phyloP scores from a whole-genome alignment of 306 rosid species.

The Sicyos edulis region DNA sequence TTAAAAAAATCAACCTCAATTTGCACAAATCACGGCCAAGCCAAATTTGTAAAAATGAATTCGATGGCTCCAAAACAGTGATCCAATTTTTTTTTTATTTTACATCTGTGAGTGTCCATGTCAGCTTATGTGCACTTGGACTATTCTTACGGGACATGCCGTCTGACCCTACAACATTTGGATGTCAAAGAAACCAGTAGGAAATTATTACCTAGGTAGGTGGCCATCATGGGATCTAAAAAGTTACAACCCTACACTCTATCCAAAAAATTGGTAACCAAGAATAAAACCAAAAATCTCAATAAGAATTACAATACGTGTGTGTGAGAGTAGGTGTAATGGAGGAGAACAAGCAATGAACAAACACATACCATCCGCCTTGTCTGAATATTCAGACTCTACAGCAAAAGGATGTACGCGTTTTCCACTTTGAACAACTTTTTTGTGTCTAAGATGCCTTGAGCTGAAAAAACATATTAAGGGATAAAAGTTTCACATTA shows the following conservation, averaged over 20 bases:
- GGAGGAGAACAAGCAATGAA: conserved; percentile 12
- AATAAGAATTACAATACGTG: background rate
- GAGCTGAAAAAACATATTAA: conserved; percentile 40
- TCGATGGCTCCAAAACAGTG: background rate
- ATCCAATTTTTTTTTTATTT: too few species aligned
- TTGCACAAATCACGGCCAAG: background rate
- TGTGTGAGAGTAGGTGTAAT: background rate
- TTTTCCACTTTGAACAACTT: conserved; percentile 28
- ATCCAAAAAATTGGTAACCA: conserved; percentile 7
- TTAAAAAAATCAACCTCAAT: conserved; percentile 1
- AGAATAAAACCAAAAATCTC: background rate
- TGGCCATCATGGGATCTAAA: background rate
- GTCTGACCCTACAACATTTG: too few species aligned
- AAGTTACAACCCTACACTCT: background rate
- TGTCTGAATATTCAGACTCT: conserved; percentile 35
- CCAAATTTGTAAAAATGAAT: background rate
- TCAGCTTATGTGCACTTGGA: too few species aligned
- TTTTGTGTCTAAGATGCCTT: conserved; percentile 42
- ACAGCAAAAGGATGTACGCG: conserved; percentile 32
- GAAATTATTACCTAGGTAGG: too few species aligned
- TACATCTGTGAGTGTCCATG: too few species aligned
- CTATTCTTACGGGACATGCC: too few species aligned
- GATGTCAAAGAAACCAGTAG: too few species aligned
- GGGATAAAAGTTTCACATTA: background rate
- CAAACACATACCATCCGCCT: conserved; percentile 48